These are phyloP conservation scores for Leccinum fallax DNA, from an alignment of 1,284 basidiomycete species.

Conservation along the genomic window DNA sequence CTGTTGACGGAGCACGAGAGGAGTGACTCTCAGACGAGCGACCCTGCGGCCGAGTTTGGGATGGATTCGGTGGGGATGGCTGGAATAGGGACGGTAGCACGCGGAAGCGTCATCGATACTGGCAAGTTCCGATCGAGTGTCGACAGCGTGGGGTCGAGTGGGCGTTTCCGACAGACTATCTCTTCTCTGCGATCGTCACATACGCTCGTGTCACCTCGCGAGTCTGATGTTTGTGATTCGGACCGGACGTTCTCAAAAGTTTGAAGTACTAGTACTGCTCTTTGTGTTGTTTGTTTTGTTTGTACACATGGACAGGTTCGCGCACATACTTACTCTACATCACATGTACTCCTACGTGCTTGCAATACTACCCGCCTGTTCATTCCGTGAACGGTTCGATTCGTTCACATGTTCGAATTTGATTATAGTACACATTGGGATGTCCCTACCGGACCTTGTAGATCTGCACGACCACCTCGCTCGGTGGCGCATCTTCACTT, in stretches of 20 bases:
- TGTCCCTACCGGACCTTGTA: conserved; percentile 68
- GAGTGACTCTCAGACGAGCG: conserved; percentile 5
- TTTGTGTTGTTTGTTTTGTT: background rate
- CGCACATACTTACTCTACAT: conserved; percentile 1
- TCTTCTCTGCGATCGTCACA: conserved; percentile 16
- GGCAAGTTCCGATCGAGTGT: conserved; percentile 11
- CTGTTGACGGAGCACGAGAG: conserved; percentile 39
- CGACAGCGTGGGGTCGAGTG: conserved; percentile 16
- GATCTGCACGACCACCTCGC: conserved; percentile 66
- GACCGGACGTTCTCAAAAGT: conserved; percentile 10
- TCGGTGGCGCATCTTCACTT: conserved; percentile 30
- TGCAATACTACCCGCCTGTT: conserved; percentile 11
- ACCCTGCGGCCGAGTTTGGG: conserved; percentile 22
- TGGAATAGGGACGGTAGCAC: conserved; percentile 44
- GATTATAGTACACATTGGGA: conserved; percentile 42
- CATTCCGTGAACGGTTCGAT: background rate
- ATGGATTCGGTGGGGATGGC: conserved; percentile 38
- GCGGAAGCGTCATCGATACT: conserved; percentile 29
- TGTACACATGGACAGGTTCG: conserved; percentile 7
- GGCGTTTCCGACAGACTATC: conserved; percentile 4
- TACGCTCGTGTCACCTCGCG: background rate
- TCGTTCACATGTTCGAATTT: background rate
- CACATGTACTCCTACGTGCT: conserved; percentile 18
- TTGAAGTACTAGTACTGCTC: background rate
- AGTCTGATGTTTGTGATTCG: background rate